A percentile compares a stretch with the other conserved stretches of the same genome.
Conservation (phyloP, 1,284 basidiomycete species). For the Sutorius eximius region DNA sequence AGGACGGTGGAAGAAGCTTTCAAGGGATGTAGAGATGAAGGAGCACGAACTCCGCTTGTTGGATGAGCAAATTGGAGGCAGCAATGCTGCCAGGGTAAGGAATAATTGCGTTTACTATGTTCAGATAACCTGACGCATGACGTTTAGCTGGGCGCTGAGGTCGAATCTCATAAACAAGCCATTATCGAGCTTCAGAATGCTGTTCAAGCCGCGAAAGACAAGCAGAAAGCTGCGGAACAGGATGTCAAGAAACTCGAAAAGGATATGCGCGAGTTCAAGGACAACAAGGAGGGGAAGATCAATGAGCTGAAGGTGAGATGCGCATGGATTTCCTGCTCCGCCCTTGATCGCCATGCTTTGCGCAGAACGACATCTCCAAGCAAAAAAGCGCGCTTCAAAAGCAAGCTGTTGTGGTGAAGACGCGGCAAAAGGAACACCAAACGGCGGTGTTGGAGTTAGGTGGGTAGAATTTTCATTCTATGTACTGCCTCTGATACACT, state of each 20-base stretch:
- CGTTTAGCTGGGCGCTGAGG: conserved; percentile 74
- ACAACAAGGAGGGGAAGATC: conserved; percentile 97
- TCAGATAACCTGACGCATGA: not conserved
- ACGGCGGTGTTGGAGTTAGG: conserved; percentile 86
- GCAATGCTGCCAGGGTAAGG: conserved; percentile 84
- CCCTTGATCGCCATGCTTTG: conserved; percentile 8
- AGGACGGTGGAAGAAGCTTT: conserved; percentile 68
- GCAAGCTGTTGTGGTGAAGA: conserved; percentile 80
- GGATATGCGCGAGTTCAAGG: conserved; percentile 98
- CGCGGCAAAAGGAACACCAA: conserved; percentile 86
- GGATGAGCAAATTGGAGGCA: conserved; percentile 84
- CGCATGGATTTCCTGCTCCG: not conserved
- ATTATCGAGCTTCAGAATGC: conserved; percentile 70
- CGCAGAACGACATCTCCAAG: conserved; percentile 67
- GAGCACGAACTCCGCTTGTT: conserved; percentile 83
- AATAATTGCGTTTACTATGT: not conserved
- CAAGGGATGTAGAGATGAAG: conserved; percentile 83
- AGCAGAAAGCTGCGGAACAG: conserved; percentile 73
- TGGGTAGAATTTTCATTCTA: conserved; percentile 37
- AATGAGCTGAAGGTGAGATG: conserved; percentile 82
- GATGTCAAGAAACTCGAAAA: conserved; percentile 88
- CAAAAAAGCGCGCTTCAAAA: conserved; percentile 84
- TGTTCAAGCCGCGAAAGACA: conserved; percentile 68
- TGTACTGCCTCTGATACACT: not conserved
- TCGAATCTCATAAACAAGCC: conserved; percentile 69